A percentile compares a stretch with the other conserved stretches of the same genome.
These are phyloP conservation scores for Hordeum pubiflorum DNA, from an alignment of 202 grass and related monocot species.

Conservation along the genomic window DNA sequence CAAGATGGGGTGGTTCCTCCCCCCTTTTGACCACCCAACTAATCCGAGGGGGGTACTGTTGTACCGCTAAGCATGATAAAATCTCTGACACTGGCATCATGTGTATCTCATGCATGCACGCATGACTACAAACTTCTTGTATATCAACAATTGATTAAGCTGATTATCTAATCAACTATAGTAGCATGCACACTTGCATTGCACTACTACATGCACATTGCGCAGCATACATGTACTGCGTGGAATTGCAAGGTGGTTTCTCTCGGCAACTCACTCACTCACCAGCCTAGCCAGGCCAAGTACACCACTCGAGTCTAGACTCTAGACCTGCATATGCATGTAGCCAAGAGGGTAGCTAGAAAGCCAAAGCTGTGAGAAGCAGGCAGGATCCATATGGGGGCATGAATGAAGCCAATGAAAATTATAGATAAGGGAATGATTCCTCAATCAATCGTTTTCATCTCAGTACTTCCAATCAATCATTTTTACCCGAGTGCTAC, in stretches of 20 bases:
- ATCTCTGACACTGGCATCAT: background rate
- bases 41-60: background rate
- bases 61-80: conserved; percentile 2
- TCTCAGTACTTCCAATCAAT: background rate
- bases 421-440: conserved; percentile 30
- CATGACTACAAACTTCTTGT: background rate
- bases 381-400: conserved; percentile 10
- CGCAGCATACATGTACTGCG: background rate
- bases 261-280: conserved; percentile 13
- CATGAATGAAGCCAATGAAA: conserved; percentile 29
- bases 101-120: background rate
- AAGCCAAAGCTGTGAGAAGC: conserved; percentile 8
- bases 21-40: conserved; percentile 27
- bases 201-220: background rate
- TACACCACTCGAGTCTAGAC: background rate
- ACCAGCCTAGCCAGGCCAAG: background rate
- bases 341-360: background rate
- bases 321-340: background rate
- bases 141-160: background rate
- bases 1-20: conserved; percentile 13
- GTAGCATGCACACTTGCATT: background rate
- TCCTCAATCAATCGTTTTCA: background rate
- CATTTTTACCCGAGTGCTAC: background rate
- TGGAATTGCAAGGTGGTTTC: conserved; percentile 17
- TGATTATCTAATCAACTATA: background rate